Percentiles rank a stretch among this genome's conserved stretches.
Conservation (phyloP, 768 basidiomycete species). For the Phlebiopsis flavidoalba region DNA sequence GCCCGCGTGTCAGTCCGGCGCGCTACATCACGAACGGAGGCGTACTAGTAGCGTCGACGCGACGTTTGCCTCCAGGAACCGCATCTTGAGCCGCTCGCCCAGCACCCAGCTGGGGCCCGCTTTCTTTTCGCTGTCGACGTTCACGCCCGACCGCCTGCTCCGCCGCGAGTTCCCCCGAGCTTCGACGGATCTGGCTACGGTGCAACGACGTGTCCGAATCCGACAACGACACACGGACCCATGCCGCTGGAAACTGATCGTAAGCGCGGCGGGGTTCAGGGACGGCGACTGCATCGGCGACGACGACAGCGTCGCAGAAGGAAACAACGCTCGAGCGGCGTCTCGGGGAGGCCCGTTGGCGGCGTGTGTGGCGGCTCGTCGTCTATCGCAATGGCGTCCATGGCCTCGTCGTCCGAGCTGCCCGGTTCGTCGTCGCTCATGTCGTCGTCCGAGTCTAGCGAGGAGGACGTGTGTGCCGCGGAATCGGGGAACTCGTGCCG, state of each 20-base stretch:
- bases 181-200: constrained; percentile 23
- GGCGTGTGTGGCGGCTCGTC: constrained; percentile 41
- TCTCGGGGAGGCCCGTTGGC: constrained; percentile 6
- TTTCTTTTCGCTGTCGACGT: constrained; percentile 25
- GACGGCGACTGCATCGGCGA: constrained; percentile 16
- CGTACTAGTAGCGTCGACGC: constrained; percentile 69
- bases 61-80: constrained; percentile 71
- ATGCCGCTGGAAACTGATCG: not conserved
- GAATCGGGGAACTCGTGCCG: constrained; percentile 61
- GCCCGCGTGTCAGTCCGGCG: not conserved
- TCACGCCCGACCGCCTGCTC: constrained; percentile 42
- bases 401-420: constrained; percentile 72
- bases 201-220: constrained; percentile 1
- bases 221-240: constrained; percentile 1
- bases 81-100: constrained; percentile 78
- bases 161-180: constrained; percentile 41
- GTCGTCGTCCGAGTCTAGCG: constrained; percentile 70
- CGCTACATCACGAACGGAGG: not conserved
- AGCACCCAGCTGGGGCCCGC: constrained; percentile 38
- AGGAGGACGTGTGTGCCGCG: constrained; percentile 43
- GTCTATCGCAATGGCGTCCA: constrained; percentile 80
- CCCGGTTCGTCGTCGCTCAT: constrained; percentile 66
- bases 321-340: constrained; percentile 13
- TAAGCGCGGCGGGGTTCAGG: constrained; percentile 14
- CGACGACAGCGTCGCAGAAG: constrained; percentile 14